Evolutionary conservation across 192 early-diverging fungal species (phyloP), one percentile per base, ranked within the genome.

Genomic region (Diversispora eburnea): DNA sequence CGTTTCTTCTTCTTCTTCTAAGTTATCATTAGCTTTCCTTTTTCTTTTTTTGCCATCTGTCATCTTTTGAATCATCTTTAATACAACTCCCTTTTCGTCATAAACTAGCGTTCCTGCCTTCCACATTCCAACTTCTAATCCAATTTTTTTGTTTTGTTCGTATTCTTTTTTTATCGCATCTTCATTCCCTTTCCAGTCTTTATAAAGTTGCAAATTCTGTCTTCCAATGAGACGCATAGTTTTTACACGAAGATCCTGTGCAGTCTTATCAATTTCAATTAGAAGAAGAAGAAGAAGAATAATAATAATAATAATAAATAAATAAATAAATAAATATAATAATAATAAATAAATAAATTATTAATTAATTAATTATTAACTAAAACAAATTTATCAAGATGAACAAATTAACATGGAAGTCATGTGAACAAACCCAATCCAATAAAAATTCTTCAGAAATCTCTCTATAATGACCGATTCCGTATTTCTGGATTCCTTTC

Each of bases 401-500:
- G 47, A 12, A 68, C 25, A 22, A 51, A 8, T 17, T 61, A 54
- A 60, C 55, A 22, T 42, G 19, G 8, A 55, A 46, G 56, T 45
- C 54, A 46, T 19, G 54, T 17, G 0, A 57, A 65, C 76, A 62
- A 87, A 90, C 89, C 94, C 93, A 95, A 56, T 85, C 85, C 8
- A 92, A 87, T 19, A 95, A 78, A 25, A 89, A 74, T 59, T 81
- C 86, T 62, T 94, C 91, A 0, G 92, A 90, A 43, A 94, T 94
- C 73, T 92, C 92, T 54, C 91, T 84, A 76, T 95, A 95, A 72
- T 94, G 92, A 12, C 94, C 93, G 76, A 95, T 93, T 10, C 93
- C 94, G 63, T 92, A 82, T 65, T 84, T 90, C 73, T 87, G 90
- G 55, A 95, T 93, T 6, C 94, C 93, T 62, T 91, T 83, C 45